Conservation (phyloP, 306 rosid genomes). For the Geum urbanum region DNA sequence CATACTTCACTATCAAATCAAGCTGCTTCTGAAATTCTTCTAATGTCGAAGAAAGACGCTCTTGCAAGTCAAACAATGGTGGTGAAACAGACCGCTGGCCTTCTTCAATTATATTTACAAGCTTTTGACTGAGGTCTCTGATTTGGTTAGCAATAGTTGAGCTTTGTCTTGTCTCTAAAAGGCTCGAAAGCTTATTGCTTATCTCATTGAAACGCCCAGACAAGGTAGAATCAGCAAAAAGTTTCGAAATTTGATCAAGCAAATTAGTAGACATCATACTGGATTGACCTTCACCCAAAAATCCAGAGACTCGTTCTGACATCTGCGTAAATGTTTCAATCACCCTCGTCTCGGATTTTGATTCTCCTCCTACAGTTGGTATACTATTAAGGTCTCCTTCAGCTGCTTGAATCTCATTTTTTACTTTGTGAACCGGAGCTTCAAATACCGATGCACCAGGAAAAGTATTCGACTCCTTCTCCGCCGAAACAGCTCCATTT, state of each 20-base stretch:
- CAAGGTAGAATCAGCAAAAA: slow-evolving; percentile 67
- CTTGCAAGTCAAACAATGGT: slow-evolving; percentile 76
- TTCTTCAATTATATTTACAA: slow-evolving; percentile 79
- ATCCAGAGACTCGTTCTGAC: slow-evolving; percentile 84
- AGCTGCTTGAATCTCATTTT: slow-evolving; percentile 28
- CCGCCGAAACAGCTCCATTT: slow-evolving; percentile 42
- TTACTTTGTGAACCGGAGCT: slow-evolving; percentile 36
- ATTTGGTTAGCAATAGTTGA: slow-evolving; percentile 67
- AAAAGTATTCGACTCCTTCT: slow-evolving; percentile 39
- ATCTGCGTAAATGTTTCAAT: slow-evolving; percentile 63
- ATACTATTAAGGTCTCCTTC: slow-evolving; percentile 36
- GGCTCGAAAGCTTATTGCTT: slow-evolving; percentile 52
- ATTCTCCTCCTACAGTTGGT: slow-evolving; percentile 74
- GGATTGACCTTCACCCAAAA: slow-evolving; percentile 84
- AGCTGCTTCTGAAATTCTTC: slow-evolving; percentile 97
- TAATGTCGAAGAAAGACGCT: slow-evolving; percentile 67
- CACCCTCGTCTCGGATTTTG: slow-evolving; percentile 56
- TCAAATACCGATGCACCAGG: slow-evolving; percentile 35
- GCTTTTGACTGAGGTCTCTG: slow-evolving; percentile 77
- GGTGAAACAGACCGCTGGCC: slow-evolving; percentile 90
- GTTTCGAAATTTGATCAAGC: slow-evolving; percentile 79
- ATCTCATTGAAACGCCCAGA: slow-evolving; percentile 71
- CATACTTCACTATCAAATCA: slow-evolving; percentile 89
- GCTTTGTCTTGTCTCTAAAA: slow-evolving; percentile 70
- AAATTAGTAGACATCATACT: slow-evolving; percentile 61